A percentile compares a stretch with the other conserved stretches of the same genome.
Evolutionary conservation across 2,329 filamentous ascomycete species (phyloP).

Genomic region (Sphaerulina musiva): DNA sequence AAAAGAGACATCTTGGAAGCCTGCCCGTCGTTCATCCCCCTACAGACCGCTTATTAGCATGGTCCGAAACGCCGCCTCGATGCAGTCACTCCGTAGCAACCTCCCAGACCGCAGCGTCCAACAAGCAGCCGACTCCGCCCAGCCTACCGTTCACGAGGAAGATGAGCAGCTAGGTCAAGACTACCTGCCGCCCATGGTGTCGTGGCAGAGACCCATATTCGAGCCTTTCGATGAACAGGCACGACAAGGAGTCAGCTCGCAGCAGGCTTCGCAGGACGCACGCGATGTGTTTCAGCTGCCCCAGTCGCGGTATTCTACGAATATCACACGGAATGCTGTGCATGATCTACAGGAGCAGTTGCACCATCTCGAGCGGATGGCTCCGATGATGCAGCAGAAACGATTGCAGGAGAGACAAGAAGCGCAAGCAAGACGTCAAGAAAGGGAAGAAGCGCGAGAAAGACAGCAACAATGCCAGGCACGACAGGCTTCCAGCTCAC

Average conservation of each 20-base stretch:
- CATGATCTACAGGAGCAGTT: too few species aligned
- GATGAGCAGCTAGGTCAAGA: background rate
- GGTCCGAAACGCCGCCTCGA: constrained; percentile 29
- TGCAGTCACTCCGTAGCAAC: constrained; percentile 24
- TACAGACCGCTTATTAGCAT: constrained; percentile 11
- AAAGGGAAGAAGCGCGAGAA: background rate
- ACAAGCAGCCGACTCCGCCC: background rate
- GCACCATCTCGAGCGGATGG: background rate
- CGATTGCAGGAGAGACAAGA: background rate
- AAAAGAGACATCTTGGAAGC: background rate
- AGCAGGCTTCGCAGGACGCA: too few species aligned
- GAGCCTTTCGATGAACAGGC: background rate
- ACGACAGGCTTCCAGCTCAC: background rate
- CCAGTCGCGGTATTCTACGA: too few species aligned
- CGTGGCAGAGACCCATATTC: too few species aligned
- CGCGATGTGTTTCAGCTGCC: too few species aligned
- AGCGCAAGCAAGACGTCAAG: constrained; percentile 2
- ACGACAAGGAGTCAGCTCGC: background rate
- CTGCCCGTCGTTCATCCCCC: background rate
- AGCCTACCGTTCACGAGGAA: background rate
- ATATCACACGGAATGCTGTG: too few species aligned
- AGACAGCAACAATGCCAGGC: background rate
- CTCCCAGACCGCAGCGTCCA: constrained; percentile 11
- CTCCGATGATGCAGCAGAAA: background rate
- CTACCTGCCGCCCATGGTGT: too few species aligned